Conservation (phyloP, 225 moss, liverwort and hornwort species). For the Sphagnum contortum region DNA sequence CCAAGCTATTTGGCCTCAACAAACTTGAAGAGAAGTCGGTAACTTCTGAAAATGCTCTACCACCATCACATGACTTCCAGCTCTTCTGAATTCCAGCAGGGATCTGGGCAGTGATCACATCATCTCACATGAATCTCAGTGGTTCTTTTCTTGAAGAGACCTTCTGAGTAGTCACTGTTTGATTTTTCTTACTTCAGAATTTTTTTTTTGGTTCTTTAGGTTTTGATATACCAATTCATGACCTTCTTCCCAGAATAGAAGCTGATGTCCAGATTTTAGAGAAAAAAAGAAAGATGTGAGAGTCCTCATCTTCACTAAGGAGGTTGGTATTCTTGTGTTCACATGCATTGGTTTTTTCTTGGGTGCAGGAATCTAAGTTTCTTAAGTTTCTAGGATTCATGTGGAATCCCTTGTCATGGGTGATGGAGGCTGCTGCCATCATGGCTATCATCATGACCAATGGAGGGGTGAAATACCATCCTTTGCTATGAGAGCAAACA, state of each 20-base stretch:
- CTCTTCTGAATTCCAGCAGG: no score
- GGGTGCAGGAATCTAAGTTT: constrained; percentile 40
- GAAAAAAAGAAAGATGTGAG: background rate
- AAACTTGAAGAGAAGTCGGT: constrained; percentile 87
- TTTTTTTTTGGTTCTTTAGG: no score
- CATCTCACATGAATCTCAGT: no score
- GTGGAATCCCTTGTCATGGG: constrained; percentile 62
- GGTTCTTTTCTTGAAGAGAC: no score
- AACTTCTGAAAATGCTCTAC: background rate
- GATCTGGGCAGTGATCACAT: no score
- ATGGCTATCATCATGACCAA: constrained; percentile 54
- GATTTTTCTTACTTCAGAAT: no score
- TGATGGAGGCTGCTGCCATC: constrained; percentile 60
- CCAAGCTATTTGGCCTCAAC: constrained; percentile 64
- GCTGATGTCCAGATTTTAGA: background rate
- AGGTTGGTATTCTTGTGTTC: background rate
- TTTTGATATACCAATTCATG: no score
- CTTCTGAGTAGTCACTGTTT: no score
- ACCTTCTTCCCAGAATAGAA: no score
- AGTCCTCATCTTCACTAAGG: background rate
- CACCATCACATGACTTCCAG: no score
- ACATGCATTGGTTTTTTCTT: background rate
- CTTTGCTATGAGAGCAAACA: no score
- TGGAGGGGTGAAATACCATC: constrained; percentile 24
- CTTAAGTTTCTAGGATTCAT: constrained; percentile 58